These are phyloP conservation scores for Apiospora aurea DNA, from an alignment of 2,329 filamentous ascomycete species.

Conservation along the genomic window DNA sequence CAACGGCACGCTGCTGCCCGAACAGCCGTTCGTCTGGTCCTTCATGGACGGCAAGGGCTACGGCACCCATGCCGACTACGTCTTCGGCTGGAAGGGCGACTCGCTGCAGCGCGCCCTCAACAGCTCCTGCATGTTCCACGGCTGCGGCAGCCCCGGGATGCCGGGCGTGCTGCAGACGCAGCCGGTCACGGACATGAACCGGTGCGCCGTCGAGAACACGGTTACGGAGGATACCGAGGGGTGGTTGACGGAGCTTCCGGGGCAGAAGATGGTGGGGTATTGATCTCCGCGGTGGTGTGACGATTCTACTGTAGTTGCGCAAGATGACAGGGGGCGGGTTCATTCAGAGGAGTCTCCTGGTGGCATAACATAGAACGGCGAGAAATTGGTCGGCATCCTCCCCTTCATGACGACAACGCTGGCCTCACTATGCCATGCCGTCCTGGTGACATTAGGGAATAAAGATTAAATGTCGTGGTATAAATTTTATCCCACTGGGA, in stretches of 20 bases:
- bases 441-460: no score
- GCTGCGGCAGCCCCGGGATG: constrained; percentile 39
- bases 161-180: constrained; percentile 41
- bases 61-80: constrained; percentile 48
- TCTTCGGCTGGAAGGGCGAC: constrained; percentile 47
- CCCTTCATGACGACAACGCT: no score
- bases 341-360: no score
- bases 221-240: constrained; percentile 43
- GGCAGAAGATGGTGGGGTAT: neutral
- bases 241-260: constrained; percentile 29
- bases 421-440: no score
- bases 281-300: neutral
- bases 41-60: constrained; percentile 43
- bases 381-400: no score
- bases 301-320: neutral
- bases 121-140: constrained; percentile 40
- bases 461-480: no score
- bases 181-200: constrained; percentile 42
- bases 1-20: constrained; percentile 21
- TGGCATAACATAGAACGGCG: no score
- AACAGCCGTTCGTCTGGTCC: constrained; percentile 38
- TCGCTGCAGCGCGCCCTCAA: constrained; percentile 43
- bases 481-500: no score
- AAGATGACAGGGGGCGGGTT: no score
- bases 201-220: constrained; percentile 39